Conservation (phyloP, 257 asterid species). For the Nicotiana tabacum region DNA sequence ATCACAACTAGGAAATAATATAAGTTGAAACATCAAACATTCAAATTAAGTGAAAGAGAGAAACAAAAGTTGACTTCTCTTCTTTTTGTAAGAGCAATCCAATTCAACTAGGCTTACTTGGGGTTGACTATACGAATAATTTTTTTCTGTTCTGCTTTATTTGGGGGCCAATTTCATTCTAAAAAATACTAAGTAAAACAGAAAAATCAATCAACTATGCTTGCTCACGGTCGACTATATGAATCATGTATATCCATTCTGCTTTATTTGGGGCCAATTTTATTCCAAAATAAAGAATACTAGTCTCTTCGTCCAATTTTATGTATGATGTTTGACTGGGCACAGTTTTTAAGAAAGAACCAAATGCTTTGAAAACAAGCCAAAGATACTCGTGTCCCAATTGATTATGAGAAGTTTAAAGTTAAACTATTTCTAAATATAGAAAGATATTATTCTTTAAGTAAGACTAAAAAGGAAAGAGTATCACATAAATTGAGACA, state of each 20-base stretch:
- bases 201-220: background rate
- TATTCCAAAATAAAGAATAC: background rate
- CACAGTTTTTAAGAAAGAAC: no score
- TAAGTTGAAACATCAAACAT: background rate
- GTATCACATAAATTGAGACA: no score
- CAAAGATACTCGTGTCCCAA: no score
- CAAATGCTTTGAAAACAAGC: no score
- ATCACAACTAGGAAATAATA: background rate
- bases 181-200: background rate
- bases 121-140: background rate
- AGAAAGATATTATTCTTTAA: no score
- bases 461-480: no score
- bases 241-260: background rate
- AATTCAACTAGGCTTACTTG: background rate
- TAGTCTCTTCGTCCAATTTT: no score
- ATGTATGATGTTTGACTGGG: no score
- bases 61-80: background rate
- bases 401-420: no score
- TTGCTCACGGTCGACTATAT: background rate
- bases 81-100: background rate
- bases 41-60: background rate
- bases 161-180: background rate
- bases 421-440: no score
- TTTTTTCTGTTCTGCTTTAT: background rate
- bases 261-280: background rate